Base-by-base conservation (phyloP, 1,284 basidiomycete genomes). In the Exobasidium cylindrosporum region DNA sequence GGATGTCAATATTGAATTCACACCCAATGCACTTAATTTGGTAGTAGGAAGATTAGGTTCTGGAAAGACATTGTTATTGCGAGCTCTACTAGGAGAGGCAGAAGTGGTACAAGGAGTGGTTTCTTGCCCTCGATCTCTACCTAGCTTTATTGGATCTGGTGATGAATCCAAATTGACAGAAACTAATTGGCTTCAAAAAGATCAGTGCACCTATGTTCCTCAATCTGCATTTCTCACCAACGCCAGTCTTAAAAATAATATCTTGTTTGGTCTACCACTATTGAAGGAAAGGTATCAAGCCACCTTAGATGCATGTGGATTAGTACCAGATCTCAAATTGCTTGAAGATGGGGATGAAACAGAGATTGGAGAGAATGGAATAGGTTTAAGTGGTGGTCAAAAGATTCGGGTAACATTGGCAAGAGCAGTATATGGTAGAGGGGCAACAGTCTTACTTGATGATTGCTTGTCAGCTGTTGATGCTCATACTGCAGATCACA, bases 401-500 rank as follows among this genome's bases (percentile, higher is more conserved):
- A 63, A 65, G 58, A 59, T 55, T 17, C 50, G 66, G 10, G 58
- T 66, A 3, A 52, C 44, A 24, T 67, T 79, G 13, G 77, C 77
- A 11, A 67, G 74, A 10, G 68, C 77, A 1, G 61, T 78, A 4
- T 79, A 78, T 54, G 69, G 71, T 3, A 67, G 73, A 17, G 70
- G 73, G 0, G 40, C 54, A 5, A 63, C 68, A 1, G 40, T 78
- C 10, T 62, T 78, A 2, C 64, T 79, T 11, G 77, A 77, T 61
- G 76, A 79, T 45, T 66, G 72, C 7, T 56, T 77, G 32, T 64
- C 73, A 0, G 74, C 74, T 1, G 87, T 91, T 1, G 89, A 91
- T 73, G 86, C 87, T 3, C 67, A 73, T 62, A 77, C 74, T 28
- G 88, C 85, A 61, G 86, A 88, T 43, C 83, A 84, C 54, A 60